phyloP scores from a whole-genome alignment of 257 asterid genomes.

The Thymus mandschuricus region DNA sequence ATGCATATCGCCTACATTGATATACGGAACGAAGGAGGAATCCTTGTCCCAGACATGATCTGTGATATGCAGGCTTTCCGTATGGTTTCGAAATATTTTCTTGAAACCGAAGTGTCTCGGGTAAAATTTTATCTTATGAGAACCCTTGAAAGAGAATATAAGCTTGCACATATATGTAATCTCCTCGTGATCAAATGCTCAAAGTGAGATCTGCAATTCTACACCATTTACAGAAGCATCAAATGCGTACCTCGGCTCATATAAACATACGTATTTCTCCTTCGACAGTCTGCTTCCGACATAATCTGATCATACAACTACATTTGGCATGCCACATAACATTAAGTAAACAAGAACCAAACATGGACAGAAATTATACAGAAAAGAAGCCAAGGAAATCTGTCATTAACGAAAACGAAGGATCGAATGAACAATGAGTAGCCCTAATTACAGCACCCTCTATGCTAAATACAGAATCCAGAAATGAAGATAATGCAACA shows the following conservation, averaged over 20 bases:
- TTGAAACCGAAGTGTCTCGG: constrained; percentile 30
- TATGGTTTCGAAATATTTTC: constrained; percentile 42
- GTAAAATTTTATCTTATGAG: constrained; percentile 14
- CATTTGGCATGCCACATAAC: too few species aligned
- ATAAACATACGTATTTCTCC: background rate
- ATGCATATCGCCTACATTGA: background rate
- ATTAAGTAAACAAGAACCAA: background rate
- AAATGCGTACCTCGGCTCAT: background rate
- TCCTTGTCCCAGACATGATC: constrained; percentile 38
- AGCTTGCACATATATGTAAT: constrained; percentile 2
- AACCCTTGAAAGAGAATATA: constrained; percentile 39
- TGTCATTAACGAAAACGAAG: background rate
- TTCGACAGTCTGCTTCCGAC: background rate
- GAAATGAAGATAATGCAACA: background rate
- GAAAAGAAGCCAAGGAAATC: constrained; percentile 7
- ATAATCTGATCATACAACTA: background rate
- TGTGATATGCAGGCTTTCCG: constrained; percentile 11
- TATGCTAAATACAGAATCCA: constrained; percentile 12
- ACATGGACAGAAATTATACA: background rate
- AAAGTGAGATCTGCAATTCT: constrained; percentile 16
- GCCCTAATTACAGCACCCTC: constrained; percentile 24
- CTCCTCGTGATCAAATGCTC: constrained; percentile 21
- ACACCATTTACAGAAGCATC: background rate
- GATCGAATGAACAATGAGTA: constrained; percentile 6
- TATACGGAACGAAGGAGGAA: background rate